Evolutionary conservation across 805 yeast genomes (phyloP).

Genomic region (Ogataea trehaloabstinens): DNA sequence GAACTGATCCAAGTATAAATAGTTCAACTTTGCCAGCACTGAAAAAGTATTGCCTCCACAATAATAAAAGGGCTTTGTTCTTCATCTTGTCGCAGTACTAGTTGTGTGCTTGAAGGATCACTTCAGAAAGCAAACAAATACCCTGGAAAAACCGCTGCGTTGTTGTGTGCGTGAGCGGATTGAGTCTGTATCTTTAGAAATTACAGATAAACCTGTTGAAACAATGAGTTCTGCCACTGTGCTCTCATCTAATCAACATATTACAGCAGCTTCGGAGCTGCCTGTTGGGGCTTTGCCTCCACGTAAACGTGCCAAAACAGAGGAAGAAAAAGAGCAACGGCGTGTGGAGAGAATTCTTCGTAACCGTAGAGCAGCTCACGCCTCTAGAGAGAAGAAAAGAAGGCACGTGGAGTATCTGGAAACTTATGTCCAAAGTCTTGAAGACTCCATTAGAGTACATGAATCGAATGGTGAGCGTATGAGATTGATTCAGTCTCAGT

Average conservation of each 20-base stretch:
- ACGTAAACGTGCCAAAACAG: constrained; percentile 92
- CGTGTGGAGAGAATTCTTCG: constrained; percentile 89
- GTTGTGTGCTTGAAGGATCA: neutral
- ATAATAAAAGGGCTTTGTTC: neutral
- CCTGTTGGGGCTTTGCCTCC: constrained; percentile 62
- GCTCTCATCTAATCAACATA: constrained; percentile 10
- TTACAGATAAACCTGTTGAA: neutral
- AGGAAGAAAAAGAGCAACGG: constrained; percentile 96
- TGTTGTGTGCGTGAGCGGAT: neutral
- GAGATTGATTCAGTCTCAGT: constrained; percentile 11
- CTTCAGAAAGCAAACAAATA: constrained; percentile 1
- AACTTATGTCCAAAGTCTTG: constrained; percentile 47
- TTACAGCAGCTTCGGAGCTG: constrained; percentile 9
- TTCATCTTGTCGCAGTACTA: neutral
- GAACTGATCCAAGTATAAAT: neutral
- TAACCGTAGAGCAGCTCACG: constrained; percentile 96
- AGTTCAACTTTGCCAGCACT: neutral
- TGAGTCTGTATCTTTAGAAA: neutral
- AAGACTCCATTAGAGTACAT: constrained; percentile 18
- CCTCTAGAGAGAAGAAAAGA: constrained; percentile 94
- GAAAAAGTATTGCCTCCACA: neutral
- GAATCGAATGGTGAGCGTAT: constrained; percentile 15
- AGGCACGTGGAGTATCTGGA: constrained; percentile 86
- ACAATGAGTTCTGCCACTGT: constrained; percentile 8
- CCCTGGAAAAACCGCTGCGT: constrained; percentile 1